Evolutionary conservation across 2,329 filamentous ascomycete genomes (phyloP), one percentile per base, ranked within the genome.

Genomic region (Ilyonectria destructans): DNA sequence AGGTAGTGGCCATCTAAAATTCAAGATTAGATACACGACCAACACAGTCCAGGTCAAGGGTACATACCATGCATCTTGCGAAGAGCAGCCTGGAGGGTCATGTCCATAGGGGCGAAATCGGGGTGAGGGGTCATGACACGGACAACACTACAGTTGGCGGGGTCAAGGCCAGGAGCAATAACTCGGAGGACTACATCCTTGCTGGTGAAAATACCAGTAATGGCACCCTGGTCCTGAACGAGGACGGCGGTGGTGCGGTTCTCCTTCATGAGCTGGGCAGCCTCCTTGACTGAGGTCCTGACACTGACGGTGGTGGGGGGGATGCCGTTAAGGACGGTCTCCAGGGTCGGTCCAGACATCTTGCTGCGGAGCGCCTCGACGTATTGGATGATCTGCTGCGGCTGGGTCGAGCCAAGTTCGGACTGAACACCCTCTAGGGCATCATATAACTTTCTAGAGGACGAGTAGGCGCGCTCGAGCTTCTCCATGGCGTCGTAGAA

Each of bases 401-500:
- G 96, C 81, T 99, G 96, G 79, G 93, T 97, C 59, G 96, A 93
- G 46, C 96, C 96, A 40, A 99, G 88, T 82, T 99, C 96, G 2
- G 96, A 97, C 83, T 99, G 96, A 3, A 99, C 96, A 81, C 96
- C 96, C 83, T 99, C 96, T 66, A 99, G 85, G 37, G 96, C 96
- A 85, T 98, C 96, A 81, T 99, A 98, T 23, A 99, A 89, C 83
- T 98, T 97, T 75, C 96, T 91, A n/a, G 96, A 99, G 17, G 96
- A 98, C 72, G 94, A 95, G 82, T 99, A 99, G 58, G 96, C 96
- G 58, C 96, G 92, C 86, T 99, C 96, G 68, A 99, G 86, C 86
- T 99, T 99, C 86, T 99, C 96, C 96, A 99, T 99, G 49, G 96
- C 96, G 83, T 99, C 96, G 83, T 99, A 99, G 83, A 99, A 99